Conservation (phyloP, 441 rosid species). For the Raphanus hybrid region DNA sequence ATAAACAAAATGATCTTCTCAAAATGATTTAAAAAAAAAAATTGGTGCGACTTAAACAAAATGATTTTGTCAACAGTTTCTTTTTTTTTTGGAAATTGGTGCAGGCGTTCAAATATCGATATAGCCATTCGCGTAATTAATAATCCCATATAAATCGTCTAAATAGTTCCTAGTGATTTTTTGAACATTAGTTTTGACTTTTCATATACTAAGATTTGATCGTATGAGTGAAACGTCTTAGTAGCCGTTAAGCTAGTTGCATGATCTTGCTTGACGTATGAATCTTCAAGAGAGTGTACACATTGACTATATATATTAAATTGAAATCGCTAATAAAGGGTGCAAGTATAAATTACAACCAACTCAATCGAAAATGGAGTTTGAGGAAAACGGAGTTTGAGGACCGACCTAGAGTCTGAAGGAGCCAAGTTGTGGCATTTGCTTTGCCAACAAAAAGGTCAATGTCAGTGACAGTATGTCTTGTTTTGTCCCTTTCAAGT, state of each 20-base stretch:
- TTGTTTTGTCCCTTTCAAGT: constrained; percentile 23
- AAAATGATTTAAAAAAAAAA: too few relatives aligned
- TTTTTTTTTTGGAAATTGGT: too few relatives aligned
- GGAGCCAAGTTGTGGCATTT: constrained; percentile 25
- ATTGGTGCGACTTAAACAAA: too few relatives aligned
- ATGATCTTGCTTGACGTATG: not conserved
- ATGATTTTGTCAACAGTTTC: too few relatives aligned
- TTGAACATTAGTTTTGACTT: not conserved
- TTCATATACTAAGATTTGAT: not conserved
- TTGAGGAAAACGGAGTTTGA: constrained; percentile 1
- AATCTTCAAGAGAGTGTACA: not conserved
- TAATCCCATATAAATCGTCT: not conserved
- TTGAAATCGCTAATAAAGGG: not conserved
- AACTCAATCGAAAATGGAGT: not conserved
- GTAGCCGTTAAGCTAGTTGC: constrained; percentile 13
- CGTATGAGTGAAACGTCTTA: not conserved
- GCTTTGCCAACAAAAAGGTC: constrained; percentile 33
- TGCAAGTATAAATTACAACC: not conserved
- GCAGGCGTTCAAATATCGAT: too few relatives aligned
- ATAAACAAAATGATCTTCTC: too few relatives aligned
- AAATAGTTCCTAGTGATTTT: not conserved
- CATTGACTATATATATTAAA: not conserved
- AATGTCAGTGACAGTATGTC: constrained; percentile 30
- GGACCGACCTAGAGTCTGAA: not conserved
- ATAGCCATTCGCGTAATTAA: not conserved